These are phyloP conservation scores for Mycena capillaripes DNA, from an alignment of 768 basidiomycete species.

Conservation along the genomic window DNA sequence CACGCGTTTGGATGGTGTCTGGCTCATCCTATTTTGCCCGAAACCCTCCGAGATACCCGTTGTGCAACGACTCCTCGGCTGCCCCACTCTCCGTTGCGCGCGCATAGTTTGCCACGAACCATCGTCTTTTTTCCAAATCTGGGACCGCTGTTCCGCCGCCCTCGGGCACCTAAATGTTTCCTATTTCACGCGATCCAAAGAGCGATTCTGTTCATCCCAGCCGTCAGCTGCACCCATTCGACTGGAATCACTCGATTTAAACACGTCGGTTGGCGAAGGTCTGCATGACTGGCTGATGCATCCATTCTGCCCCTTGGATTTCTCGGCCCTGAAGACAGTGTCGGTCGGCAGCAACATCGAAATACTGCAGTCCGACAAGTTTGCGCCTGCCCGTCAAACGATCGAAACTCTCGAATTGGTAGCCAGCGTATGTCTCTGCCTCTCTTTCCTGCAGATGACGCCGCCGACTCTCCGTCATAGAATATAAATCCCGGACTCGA, in stretches of 20 bases:
- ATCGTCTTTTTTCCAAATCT: conserved; percentile 9
- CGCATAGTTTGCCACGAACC: conserved; percentile 13
- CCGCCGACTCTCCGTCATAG: conserved; percentile 6
- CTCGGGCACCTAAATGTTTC: conserved; percentile 3
- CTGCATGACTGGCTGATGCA: conserved; percentile 17
- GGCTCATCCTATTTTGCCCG: not conserved
- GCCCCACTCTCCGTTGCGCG: conserved; percentile 9
- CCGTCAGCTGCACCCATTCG: conserved; percentile 7
- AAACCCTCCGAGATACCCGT: conserved; percentile 3
- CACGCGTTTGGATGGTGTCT: conserved; percentile 18
- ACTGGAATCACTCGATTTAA: conserved; percentile 16
- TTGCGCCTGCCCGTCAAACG: conserved; percentile 12
- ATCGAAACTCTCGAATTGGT: conserved; percentile 10
- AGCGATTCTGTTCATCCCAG: conserved; percentile 13
- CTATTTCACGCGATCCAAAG: not conserved
- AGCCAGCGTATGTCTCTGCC: conserved; percentile 5
- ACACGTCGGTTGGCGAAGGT: conserved; percentile 6
- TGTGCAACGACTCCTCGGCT: conserved; percentile 7
- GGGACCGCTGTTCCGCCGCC: conserved; percentile 10
- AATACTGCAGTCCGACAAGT: conserved; percentile 12
- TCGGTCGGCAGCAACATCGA: conserved; percentile 6
- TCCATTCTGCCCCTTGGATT: conserved; percentile 16
- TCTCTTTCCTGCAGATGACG: conserved; percentile 1
- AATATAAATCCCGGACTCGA: not conserved
- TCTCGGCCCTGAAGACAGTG: conserved; percentile 10